phyloP scores from a whole-genome alignment of 257 asterid species.

The Mitragyna speciosa region DNA sequence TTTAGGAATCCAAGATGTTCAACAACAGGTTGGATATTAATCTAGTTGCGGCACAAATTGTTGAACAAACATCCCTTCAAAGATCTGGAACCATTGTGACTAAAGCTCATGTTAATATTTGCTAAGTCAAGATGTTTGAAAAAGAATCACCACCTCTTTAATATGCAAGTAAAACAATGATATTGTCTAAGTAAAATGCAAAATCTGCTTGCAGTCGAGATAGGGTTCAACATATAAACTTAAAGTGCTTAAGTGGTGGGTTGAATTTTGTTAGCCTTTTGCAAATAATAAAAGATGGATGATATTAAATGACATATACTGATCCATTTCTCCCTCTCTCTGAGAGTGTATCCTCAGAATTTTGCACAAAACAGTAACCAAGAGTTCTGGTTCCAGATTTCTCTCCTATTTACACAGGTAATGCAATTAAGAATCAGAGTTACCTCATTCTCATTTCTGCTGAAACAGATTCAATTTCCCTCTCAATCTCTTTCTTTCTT shows the following conservation, averaged over 20 bases:
- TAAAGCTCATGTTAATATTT: no score
- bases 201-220: not conserved
- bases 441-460: constrained; percentile 62
- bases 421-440: constrained; percentile 13
- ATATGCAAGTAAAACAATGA: not conserved
- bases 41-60: not conserved
- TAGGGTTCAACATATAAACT: not conserved
- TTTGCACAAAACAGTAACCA: not conserved
- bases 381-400: not conserved
- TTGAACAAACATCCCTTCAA: no score
- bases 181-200: not conserved
- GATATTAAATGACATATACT: not conserved
- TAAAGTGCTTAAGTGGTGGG: not conserved
- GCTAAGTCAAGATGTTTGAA: not conserved
- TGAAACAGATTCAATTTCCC: constrained; percentile 39
- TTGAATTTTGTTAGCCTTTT: not conserved
- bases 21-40: not conserved
- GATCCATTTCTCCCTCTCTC: not conserved
- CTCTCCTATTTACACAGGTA: constrained; percentile 4
- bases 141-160: not conserved
- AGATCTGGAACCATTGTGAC: not conserved
- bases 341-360: not conserved
- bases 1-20: not conserved
- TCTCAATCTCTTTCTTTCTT: constrained; percentile 38
- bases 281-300: not conserved